These are phyloP conservation scores for Cyamopsis tetragonoloba DNA, from an alignment of 306 rosid genomes.

Conservation along the genomic window DNA sequence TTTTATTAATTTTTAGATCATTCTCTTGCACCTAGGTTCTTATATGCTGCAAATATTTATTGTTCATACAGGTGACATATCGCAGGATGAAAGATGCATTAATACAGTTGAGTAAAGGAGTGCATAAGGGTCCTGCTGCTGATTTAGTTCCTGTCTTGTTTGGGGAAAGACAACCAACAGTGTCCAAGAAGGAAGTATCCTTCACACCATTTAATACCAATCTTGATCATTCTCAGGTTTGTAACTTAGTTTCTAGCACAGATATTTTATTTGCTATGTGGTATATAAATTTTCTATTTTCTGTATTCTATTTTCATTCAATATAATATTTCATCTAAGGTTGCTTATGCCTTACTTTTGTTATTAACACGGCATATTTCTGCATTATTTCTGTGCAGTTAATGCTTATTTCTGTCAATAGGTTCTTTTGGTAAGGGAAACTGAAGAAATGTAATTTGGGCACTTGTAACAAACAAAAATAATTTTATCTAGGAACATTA, in stretches of 20 bases:
- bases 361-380: not conserved
- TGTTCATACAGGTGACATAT: slow-evolving; percentile 72
- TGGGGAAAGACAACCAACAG: slow-evolving; percentile 78
- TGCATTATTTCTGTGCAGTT: not conserved
- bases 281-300: not conserved
- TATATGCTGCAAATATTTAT: slow-evolving; percentile 22
- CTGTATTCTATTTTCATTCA: not conserved
- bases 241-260: slow-evolving; percentile 21
- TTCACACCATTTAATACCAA: slow-evolving; percentile 65
- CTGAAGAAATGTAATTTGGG: not conserved
- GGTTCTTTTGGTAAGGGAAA: not conserved
- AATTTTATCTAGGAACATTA: not conserved
- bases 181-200: slow-evolving; percentile 70
- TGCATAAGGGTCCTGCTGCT: slow-evolving; percentile 91
- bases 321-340: slow-evolving; percentile 4
- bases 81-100: slow-evolving; percentile 93
- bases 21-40: slow-evolving; percentile 17
- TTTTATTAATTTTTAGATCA: not conserved
- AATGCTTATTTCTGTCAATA: not conserved
- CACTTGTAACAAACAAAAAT: not conserved
- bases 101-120: slow-evolving; percentile 89
- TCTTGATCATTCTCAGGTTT: slow-evolving; percentile 95
- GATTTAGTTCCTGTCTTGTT: slow-evolving; percentile 82
- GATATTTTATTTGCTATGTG: not conserved
- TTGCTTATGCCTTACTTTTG: slow-evolving; percentile 4